These are phyloP conservation scores for Penicillium crystallinum DNA, from an alignment of 495 filamentous ascomycete genomes.

Conservation along the genomic window DNA sequence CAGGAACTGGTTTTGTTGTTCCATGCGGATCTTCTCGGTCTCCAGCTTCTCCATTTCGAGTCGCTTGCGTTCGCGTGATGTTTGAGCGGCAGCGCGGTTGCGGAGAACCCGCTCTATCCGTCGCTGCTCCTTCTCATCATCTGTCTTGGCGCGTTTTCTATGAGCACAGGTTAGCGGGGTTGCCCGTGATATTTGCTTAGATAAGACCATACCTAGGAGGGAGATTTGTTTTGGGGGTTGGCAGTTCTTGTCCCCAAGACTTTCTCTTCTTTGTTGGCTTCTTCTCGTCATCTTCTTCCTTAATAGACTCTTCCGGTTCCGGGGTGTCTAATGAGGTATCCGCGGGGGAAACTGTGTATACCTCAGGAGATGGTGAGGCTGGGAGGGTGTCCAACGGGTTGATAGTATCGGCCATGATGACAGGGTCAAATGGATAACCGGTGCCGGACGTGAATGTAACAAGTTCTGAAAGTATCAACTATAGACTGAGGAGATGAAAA, in stretches of 20 bases:
- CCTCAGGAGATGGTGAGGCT: conserved; percentile 27
- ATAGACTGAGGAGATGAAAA: conserved; percentile 1
- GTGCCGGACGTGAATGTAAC: conserved; percentile 15
- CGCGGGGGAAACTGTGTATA: conserved; percentile 48
- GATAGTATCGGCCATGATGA: conserved; percentile 35
- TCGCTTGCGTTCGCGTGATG: conserved; percentile 91
- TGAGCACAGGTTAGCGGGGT: neutral
- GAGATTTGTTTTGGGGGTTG: conserved; percentile 92
- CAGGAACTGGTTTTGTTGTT: conserved; percentile 65
- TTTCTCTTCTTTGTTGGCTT: conserved; percentile 93
- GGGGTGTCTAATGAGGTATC: conserved; percentile 40
- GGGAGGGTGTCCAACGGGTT: conserved; percentile 34
- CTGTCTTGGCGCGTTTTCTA: conserved; percentile 96
- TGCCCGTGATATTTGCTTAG: neutral
- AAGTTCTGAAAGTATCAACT: neutral
- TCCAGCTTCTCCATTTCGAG: conserved; percentile 89
- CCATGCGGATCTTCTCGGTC: conserved; percentile 61
- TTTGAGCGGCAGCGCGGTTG: conserved; percentile 93
- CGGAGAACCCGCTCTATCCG: conserved; percentile 95
- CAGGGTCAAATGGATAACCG: conserved; percentile 12
- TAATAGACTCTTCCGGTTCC: conserved; percentile 19
- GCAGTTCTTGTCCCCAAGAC: conserved; percentile 97
- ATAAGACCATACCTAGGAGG: conserved; percentile 72
- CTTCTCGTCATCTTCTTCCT: conserved; percentile 46
- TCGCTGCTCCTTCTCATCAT: conserved; percentile 97